phyloP scores from a whole-genome alignment of 768 basidiomycete genomes.

The Mycena albidolilacea region DNA sequence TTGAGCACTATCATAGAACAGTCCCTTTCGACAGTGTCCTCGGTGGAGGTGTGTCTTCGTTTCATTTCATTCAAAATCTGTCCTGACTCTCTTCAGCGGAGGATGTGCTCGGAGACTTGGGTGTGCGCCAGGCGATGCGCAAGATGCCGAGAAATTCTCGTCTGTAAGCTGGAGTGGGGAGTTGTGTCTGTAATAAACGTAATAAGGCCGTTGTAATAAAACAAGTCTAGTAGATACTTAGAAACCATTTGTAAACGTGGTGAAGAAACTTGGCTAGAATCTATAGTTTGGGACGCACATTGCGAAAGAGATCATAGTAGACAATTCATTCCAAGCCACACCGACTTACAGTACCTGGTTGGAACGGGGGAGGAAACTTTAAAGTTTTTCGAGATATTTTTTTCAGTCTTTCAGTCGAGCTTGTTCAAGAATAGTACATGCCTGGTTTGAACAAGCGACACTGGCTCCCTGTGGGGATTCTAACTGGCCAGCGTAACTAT shows the following conservation, averaged over 20 bases:
- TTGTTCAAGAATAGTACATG: too few species aligned
- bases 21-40: slow-evolving; percentile 52
- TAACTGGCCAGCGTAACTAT: too few species aligned
- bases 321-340: too few species aligned
- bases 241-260: neutral
- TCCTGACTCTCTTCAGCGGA: slow-evolving; percentile 56
- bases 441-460: too few species aligned
- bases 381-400: too few species aligned
- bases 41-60: slow-evolving; percentile 39
- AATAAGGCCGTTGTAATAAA: neutral
- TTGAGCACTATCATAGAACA: slow-evolving; percentile 64
- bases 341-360: too few species aligned
- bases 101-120: slow-evolving; percentile 72
- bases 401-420: too few species aligned
- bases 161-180: slow-evolving; percentile 48
- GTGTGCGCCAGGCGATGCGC: slow-evolving; percentile 71
- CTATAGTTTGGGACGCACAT: too few species aligned
- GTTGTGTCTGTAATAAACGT: neutral
- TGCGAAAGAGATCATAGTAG: too few species aligned
- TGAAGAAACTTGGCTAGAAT: too few species aligned
- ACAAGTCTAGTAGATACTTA: neutral
- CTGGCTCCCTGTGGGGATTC: too few species aligned
- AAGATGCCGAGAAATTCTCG: slow-evolving; percentile 68
- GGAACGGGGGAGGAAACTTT: too few species aligned
- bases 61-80: neutral